Percentiles rank a stretch among this genome's conserved stretches.
Conservation (phyloP, 176 grass and related monocot species). For the Puya raimondii region DNA sequence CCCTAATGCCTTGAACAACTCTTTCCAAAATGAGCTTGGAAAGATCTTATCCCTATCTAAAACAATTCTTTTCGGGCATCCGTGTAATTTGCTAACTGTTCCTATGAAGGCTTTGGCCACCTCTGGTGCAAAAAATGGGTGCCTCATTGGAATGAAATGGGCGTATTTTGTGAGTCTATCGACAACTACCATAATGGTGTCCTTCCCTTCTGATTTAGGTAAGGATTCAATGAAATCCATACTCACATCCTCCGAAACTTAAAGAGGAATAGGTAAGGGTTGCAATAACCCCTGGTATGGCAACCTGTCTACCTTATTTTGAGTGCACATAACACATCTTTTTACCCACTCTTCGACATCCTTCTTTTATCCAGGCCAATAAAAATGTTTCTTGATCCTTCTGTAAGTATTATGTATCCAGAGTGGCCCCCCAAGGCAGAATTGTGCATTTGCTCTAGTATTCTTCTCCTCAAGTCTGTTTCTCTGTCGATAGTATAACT, state of each 20-base stretch:
- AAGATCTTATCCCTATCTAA: background rate
- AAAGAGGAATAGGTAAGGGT: background rate
- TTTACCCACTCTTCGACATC: background rate
- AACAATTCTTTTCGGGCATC: background rate
- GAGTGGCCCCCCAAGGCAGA: background rate
- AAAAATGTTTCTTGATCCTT: background rate
- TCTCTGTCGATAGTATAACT: background rate
- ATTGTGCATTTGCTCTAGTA: background rate
- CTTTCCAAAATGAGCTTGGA: background rate
- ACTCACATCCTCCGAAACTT: background rate
- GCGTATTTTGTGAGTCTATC: conserved; percentile 13
- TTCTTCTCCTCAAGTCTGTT: background rate
- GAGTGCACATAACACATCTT: background rate
- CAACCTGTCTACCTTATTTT: background rate
- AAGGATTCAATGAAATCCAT: conserved; percentile 2
- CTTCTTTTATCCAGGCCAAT: background rate
- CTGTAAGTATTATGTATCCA: background rate
- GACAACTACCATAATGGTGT: conserved; percentile 1
- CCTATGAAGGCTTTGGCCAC: background rate
- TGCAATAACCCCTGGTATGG: background rate
- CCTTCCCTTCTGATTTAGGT: background rate
- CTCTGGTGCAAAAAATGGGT: background rate
- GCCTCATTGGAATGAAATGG: background rate
- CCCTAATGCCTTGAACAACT: background rate
- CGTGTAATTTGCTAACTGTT: background rate